phyloP scores from a whole-genome alignment of 2,329 filamentous ascomycete genomes.

The Colletotrichum theobromicola region DNA sequence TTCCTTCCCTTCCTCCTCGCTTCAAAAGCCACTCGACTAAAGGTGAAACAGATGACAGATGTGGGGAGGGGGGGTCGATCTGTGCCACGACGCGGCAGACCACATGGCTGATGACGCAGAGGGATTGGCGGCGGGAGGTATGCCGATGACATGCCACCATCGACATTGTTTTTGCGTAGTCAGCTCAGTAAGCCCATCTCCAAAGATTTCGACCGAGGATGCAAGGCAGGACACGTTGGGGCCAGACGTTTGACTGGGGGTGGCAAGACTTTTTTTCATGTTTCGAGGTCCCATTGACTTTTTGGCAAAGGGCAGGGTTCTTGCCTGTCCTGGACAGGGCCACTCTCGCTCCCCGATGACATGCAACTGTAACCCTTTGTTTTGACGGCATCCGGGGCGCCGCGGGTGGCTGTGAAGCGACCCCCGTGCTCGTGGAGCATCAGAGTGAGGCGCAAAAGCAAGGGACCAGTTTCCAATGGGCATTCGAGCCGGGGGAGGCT shows the following conservation, averaged over 20 bases:
- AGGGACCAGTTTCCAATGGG: background rate
- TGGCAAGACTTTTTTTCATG: background rate
- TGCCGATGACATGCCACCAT: background rate
- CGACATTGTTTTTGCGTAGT: background rate
- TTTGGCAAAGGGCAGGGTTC: background rate
- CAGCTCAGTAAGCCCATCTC: background rate
- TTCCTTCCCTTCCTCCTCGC: background rate
- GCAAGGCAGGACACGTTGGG: background rate
- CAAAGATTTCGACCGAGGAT: background rate
- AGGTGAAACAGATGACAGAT: constrained; percentile 20
- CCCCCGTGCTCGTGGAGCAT: background rate
- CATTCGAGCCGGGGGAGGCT: background rate
- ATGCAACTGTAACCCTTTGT: background rate
- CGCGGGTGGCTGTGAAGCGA: background rate
- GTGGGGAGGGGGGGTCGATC: constrained; percentile 10
- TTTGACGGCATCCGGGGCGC: background rate
- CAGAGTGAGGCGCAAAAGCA: background rate
- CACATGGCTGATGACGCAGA: constrained; percentile 20
- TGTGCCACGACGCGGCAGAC: background rate
- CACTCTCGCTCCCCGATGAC: background rate
- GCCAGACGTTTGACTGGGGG: background rate
- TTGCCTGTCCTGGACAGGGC: background rate
- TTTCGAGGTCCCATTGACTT: background rate
- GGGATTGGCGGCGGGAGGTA: background rate
- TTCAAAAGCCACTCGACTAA: background rate